Evolutionary conservation across 768 basidiomycete genomes (phyloP), one percentile per base, ranked within the genome.

Genomic region (Rhodotorula babjevae): DNA sequence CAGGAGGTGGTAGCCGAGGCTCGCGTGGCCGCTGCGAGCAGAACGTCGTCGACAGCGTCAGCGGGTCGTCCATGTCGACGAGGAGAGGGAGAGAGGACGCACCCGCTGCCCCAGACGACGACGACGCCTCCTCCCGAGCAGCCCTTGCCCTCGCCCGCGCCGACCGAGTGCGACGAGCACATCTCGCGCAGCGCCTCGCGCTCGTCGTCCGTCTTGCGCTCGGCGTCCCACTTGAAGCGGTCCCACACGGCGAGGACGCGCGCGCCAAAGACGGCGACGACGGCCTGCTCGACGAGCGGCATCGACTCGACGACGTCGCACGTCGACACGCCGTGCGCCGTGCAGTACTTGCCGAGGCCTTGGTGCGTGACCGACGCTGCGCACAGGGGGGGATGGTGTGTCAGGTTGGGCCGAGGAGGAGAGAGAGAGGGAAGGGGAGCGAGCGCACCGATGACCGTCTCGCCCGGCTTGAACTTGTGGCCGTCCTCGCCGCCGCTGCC

Each of bases 11-110:
- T 63, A 62, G 46, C 40, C 49, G 47, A 72, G 50, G 40, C 61
- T 47, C 33, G 71, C 71, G 57, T 42, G 53, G 23, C 71, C 71
- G 23, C 71, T 71, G 60, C 10, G 50, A n/a, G n/a, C n/a, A n/a
- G 25, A 25, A 46, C 25, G 50, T 3, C 8, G 23, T 4, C 50
- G 23, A 7, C 12, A 21, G 25, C 49, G 16, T 19, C 12, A 31
- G 49, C n/a, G 12, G 14, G 19, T 6, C 15, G 6, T 18, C 18
- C 2, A 14, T 36, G 66, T 6, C 12, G 10, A 16, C 23, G 6
- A 16, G 36, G 36, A 36, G 21, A 46, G 42, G 14, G 42, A 47
- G 40, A 25, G 57, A 36, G 29, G 29, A 4, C 56, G 56, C 9
- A 58, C 15, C 40, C 19, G 49, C 68, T 50, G n/a, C 69, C 69